Conservation (phyloP, 257 asterid genomes). For the Nicotiana noctiflora region DNA sequence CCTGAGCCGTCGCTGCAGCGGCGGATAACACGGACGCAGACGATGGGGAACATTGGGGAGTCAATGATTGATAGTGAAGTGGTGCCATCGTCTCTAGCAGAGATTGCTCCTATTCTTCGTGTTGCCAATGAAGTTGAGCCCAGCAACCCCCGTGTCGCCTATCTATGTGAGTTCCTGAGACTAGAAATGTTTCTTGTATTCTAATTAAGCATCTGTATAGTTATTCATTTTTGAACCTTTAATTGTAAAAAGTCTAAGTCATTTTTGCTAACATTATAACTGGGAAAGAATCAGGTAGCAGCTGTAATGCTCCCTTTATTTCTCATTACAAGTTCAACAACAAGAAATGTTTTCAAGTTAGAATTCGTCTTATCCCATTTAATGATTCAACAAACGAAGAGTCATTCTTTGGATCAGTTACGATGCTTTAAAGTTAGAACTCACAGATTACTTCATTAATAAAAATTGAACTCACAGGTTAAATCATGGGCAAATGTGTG, state of each 20-base stretch:
- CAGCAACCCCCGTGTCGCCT: conserved; percentile 97
- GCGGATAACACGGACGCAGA: conserved; percentile 90
- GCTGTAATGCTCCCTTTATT: background rate
- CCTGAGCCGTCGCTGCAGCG: conserved; percentile 73
- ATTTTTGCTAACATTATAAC: background rate
- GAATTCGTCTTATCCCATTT: background rate
- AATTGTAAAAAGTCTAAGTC: background rate
- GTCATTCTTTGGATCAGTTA: background rate
- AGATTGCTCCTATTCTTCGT: conserved; percentile 98
- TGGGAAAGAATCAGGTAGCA: background rate
- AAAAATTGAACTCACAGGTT: background rate
- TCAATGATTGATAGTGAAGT: conserved; percentile 91
- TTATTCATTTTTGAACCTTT: background rate
- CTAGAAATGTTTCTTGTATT: too few relatives aligned
- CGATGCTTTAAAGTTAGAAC: background rate
- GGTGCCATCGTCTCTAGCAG: conserved; percentile 92
- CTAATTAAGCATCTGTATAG: background rate
- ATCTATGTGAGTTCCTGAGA: conserved; percentile 61
- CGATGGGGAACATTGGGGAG: conserved; percentile 92
- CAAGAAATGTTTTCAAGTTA: background rate
- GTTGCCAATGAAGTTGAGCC: conserved; percentile 99
- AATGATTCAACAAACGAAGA: background rate
- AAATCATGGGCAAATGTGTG: background rate
- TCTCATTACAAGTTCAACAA: background rate
- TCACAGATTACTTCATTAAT: background rate